phyloP scores from a whole-genome alignment of 345 rosid genomes.

The Hirschfeldia incana region DNA sequence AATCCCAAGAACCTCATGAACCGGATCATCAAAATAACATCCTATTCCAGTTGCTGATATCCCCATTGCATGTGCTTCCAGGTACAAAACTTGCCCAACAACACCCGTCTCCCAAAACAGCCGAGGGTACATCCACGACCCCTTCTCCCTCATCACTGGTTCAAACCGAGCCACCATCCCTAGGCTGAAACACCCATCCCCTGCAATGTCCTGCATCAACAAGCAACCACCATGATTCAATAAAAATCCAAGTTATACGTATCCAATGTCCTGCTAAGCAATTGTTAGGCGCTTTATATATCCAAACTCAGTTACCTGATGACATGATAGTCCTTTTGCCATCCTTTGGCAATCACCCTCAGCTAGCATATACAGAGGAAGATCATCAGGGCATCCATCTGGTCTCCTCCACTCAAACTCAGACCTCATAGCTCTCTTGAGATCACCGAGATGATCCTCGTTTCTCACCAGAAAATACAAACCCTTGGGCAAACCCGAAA shows the following conservation, averaged over 20 bases:
- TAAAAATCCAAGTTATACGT: background rate
- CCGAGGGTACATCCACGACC: constrained; percentile 87
- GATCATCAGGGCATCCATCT: constrained; percentile 67
- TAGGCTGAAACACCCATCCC: constrained; percentile 94
- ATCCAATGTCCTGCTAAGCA: background rate
- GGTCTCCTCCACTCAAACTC: constrained; percentile 80
- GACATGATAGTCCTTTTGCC: constrained; percentile 74
- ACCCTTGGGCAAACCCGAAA: constrained; percentile 66
- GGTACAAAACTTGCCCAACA: constrained; percentile 82
- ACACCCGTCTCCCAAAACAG: constrained; percentile 93
- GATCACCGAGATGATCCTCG: constrained; percentile 68
- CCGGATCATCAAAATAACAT: constrained; percentile 93
- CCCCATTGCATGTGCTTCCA: constrained; percentile 91
- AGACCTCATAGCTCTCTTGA: constrained; percentile 51
- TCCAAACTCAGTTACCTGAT: constrained; percentile 52
- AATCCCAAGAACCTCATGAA: constrained; percentile 75
- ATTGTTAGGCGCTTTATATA: background rate
- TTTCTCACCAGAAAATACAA: constrained; percentile 85
- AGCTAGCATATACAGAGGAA: constrained; percentile 69
- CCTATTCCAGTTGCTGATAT: constrained; percentile 93
- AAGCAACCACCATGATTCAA: constrained; percentile 3
- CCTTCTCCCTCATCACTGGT: constrained; percentile 52
- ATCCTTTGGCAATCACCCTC: constrained; percentile 60
- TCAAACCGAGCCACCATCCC: constrained; percentile 86
- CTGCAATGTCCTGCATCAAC: constrained; percentile 70